phyloP scores from a whole-genome alignment of 1,284 basidiomycete species.

The Naganishia sp. region DNA sequence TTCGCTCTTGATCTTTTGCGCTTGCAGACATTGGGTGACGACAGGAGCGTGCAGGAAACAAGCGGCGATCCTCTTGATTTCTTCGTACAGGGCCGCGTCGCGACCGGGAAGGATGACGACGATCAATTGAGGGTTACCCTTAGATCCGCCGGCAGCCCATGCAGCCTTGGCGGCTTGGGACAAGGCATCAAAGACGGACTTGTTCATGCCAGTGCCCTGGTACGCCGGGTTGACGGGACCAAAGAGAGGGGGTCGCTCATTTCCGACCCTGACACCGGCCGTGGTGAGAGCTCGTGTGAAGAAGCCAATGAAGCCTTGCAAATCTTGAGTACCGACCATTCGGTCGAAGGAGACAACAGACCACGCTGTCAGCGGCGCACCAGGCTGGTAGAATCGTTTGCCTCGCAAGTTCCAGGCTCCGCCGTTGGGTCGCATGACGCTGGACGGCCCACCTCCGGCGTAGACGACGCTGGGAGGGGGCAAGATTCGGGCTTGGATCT shows the following conservation, averaged over 20 bases:
- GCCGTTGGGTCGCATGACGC: slow-evolving; percentile 36
- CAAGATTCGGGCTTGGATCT: slow-evolving; percentile 50
- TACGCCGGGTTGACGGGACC: slow-evolving; percentile 40
- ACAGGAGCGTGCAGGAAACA: slow-evolving; percentile 41
- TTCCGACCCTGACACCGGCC: slow-evolving; percentile 42
- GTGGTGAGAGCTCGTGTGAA: slow-evolving; percentile 36
- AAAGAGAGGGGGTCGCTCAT: slow-evolving; percentile 40
- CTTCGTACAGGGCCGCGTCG: slow-evolving; percentile 51
- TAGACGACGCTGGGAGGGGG: slow-evolving; percentile 47
- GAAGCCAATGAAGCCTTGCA: slow-evolving; percentile 43
- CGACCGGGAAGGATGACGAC: slow-evolving; percentile 48
- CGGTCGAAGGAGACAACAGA: slow-evolving; percentile 48
- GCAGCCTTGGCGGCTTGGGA: slow-evolving; percentile 36
- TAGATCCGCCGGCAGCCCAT: slow-evolving; percentile 40
- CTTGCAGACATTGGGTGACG: slow-evolving; percentile 52
- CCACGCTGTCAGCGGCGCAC: slow-evolving; percentile 50
- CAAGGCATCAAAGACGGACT: slow-evolving; percentile 21
- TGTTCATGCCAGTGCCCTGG: slow-evolving; percentile 22
- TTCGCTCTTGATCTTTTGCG: slow-evolving; percentile 48
- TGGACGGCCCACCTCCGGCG: slow-evolving; percentile 37
- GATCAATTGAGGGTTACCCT: slow-evolving; percentile 50
- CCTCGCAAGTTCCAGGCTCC: slow-evolving; percentile 44
- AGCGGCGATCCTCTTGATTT: slow-evolving; percentile 54
- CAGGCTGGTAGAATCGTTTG: slow-evolving; percentile 44
- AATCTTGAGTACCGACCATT: slow-evolving; percentile 37